Evolutionary conservation across 495 filamentous ascomycete genomes (phyloP).

Genomic region (Tuber magnatum): DNA sequence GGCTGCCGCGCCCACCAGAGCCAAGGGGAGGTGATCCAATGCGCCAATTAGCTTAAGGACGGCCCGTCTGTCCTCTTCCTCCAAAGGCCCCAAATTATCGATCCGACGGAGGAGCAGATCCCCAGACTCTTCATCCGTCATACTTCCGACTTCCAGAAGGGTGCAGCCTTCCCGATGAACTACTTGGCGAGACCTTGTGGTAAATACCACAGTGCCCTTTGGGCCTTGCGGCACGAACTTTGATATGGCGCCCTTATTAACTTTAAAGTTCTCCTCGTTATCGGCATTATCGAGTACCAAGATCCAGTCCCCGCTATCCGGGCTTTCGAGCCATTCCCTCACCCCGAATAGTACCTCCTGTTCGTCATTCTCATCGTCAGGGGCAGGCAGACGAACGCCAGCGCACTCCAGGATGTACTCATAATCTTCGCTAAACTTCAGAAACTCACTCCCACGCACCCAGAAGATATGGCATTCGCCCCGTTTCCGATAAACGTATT

Average conservation of each 20-base stretch:
- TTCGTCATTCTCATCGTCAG: conserved; percentile 11
- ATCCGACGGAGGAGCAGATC: background rate
- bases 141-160: background rate
- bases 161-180: background rate
- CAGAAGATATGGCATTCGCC: conserved; percentile 41
- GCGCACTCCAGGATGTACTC: conserved; percentile 40
- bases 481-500: conserved; percentile 42
- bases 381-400: conserved; percentile 25
- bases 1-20: conserved; percentile 38
- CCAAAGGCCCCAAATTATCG: conserved; percentile 13
- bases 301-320: conserved; percentile 36
- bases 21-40: conserved; percentile 38
- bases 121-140: conserved; percentile 3
- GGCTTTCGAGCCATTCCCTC: conserved; percentile 15
- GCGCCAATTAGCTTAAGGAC: conserved; percentile 24
- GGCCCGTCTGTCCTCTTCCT: conserved; percentile 17
- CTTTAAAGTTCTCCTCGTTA: conserved; percentile 32
- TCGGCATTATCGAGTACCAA: conserved; percentile 45
- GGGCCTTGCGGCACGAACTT: conserved; percentile 23
- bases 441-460: conserved; percentile 40
- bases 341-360: background rate
- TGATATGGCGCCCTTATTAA: conserved; percentile 9
- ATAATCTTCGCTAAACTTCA: conserved; percentile 44
- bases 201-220: conserved; percentile 40
- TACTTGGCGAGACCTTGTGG: conserved; percentile 39